Percentiles rank a stretch among this genome's conserved stretches.
These are phyloP conservation scores for Dentiscutata heterogama DNA, from an alignment of 371 early-diverging fungal species.

Conservation along the genomic window DNA sequence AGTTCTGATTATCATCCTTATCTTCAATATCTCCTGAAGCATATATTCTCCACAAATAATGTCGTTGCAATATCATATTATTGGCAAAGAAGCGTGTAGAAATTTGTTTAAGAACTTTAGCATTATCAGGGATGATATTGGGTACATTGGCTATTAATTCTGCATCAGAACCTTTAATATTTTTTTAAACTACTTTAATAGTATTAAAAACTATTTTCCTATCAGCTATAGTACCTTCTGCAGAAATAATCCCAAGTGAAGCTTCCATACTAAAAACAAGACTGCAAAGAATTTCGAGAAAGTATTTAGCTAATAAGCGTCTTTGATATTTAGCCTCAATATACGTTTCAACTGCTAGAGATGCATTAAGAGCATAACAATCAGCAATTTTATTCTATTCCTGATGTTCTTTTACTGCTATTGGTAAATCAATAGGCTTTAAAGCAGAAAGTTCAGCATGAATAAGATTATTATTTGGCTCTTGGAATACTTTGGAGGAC, in stretches of 20 bases:
- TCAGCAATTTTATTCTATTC: constrained; percentile 32
- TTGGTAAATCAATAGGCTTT: constrained; percentile 25
- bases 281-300: constrained; percentile 33
- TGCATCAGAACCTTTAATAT: constrained; percentile 1
- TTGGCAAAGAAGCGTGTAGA: constrained; percentile 1
- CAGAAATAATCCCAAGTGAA: constrained; percentile 12
- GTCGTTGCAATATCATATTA: constrained; percentile 29
- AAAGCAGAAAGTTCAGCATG: constrained; percentile 25
- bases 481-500: neutral
- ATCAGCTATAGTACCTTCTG: neutral
- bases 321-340: constrained; percentile 40
- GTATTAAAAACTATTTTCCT: constrained; percentile 26
- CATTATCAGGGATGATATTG: constrained; percentile 21
- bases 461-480: constrained; percentile 33
- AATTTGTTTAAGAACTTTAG: constrained; percentile 32
- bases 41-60: constrained; percentile 36
- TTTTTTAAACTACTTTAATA: constrained; percentile 7
- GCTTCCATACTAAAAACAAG: constrained; percentile 21
- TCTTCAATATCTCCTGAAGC: constrained; percentile 17
- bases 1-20: constrained; percentile 21
- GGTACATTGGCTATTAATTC: constrained; percentile 28
- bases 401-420: neutral
- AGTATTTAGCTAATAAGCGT: constrained; percentile 37
- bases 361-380: constrained; percentile 26
- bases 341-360: constrained; percentile 12